Evolutionary conservation across 2,329 filamentous ascomycete genomes (phyloP), one percentile per base, ranked within the genome.

Genomic region (Juglanconis juglandina): DNA sequence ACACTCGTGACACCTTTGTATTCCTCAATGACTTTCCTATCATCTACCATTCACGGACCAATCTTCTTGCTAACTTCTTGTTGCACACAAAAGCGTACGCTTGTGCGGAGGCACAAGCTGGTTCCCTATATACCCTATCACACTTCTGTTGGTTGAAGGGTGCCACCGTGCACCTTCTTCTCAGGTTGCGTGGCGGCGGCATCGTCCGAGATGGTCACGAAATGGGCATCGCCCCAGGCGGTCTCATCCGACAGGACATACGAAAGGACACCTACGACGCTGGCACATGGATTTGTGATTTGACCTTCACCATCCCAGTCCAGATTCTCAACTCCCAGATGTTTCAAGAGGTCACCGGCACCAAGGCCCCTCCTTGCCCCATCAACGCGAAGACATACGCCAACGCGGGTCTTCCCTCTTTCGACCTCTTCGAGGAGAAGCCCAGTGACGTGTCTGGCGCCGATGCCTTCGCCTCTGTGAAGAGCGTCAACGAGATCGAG

Each of bases 241-340:
- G 56, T 1, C 17, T 33, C 17, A 49, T 53, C 50, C 14, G 53
- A 9, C 56, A 53, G 24, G 8, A 48, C 2, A 47, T 59, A 1
- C 33, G 17, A 1, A 8, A 53, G 5, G 50, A 59, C 13, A 41
- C 33, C 11, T 10, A 14, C 35, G 5, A 11, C 13, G n/a, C 41
- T 11, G 13, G 52, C 13, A 54, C 33, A 10, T 56, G 37, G 30
- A 8, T 46, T 9, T 37, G 46, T 1, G 58, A 39, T 8, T 52
- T 60, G 55, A 24, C 39, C 3, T 11, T 63, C 3, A 13, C 53
- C 9, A 42, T 62, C 48, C 14, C 37, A 39, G 69, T 76, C 0
- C 74, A 77, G 56, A 72, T 77, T n/a, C 67, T 79, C 39, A 75
- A 78, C 66, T 69, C 69, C 2, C 55, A 53, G 0, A 42, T 56